These are phyloP conservation scores for Zymoseptoria passerinii DNA, from an alignment of 2,329 filamentous ascomycete genomes.

Conservation along the genomic window DNA sequence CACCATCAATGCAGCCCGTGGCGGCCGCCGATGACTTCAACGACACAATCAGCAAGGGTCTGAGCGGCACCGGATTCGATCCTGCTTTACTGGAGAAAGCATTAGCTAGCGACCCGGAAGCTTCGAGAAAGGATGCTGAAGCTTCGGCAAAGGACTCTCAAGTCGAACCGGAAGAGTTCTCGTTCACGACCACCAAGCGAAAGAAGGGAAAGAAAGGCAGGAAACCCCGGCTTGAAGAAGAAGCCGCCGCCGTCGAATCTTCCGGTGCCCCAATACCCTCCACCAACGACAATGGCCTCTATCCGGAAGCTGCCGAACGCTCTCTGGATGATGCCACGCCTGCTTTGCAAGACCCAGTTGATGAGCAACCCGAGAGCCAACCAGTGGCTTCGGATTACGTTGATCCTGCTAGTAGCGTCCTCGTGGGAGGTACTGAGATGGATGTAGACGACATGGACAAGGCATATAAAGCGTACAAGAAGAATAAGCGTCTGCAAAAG, in stretches of 20 bases:
- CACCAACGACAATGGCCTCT: not conserved
- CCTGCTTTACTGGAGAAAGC: constrained; percentile 31
- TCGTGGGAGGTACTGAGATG: constrained; percentile 20
- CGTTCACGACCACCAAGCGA: constrained; percentile 32
- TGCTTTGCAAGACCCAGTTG: not conserved
- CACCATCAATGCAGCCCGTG: not conserved
- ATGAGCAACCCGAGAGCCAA: not conserved
- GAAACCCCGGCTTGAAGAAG: constrained; percentile 22
- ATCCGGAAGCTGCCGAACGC: not conserved
- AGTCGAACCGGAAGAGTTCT: constrained; percentile 25
- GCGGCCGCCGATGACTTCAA: constrained; percentile 25
- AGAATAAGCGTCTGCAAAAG: constrained; percentile 27
- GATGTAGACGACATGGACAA: constrained; percentile 30
- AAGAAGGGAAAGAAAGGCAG: constrained; percentile 42
- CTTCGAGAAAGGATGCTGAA: constrained; percentile 21
- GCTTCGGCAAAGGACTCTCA: constrained; percentile 11
- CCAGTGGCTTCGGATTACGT: not conserved
- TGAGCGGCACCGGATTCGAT: constrained; percentile 29
- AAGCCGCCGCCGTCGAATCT: constrained; percentile 14
- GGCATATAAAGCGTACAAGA: constrained; percentile 28
- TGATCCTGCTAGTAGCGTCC: constrained; percentile 5
- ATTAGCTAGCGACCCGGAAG: constrained; percentile 25
- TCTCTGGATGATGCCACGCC: not conserved
- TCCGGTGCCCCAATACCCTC: not conserved
- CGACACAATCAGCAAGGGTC: constrained; percentile 29